Evolutionary conservation across 2,329 filamentous ascomycete genomes (phyloP).

Genomic region (Colletotrichum tamarilloi): DNA sequence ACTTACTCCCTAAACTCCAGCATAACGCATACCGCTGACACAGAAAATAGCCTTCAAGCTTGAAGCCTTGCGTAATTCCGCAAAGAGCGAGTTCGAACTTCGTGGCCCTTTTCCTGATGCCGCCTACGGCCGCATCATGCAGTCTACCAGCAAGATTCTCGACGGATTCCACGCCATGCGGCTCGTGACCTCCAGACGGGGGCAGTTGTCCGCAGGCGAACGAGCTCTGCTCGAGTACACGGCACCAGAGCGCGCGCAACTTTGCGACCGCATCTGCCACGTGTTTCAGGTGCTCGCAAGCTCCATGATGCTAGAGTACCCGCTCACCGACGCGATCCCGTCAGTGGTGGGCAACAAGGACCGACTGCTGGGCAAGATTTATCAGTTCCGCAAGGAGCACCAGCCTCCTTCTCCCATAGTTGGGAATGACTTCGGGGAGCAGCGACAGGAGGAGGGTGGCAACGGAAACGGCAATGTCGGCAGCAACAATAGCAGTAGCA

Average conservation of each 20-base stretch:
- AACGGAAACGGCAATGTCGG: constrained; percentile 31
- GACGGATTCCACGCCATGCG: constrained; percentile 98
- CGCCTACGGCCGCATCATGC: constrained; percentile 79
- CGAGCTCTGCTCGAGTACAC: constrained; percentile 84
- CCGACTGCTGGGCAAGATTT: constrained; percentile 85
- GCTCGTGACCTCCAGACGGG: constrained; percentile 85
- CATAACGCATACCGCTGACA: neutral
- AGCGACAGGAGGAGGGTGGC: constrained; percentile 37
- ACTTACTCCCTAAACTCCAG: neutral
- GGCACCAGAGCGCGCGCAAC: constrained; percentile 78
- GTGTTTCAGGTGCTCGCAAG: constrained; percentile 87
- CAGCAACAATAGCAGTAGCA: neutral
- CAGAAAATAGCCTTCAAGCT: constrained; percentile 67
- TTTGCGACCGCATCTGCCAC: constrained; percentile 92
- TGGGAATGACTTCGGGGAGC: constrained; percentile 53
- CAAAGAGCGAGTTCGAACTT: constrained; percentile 88
- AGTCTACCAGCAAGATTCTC: constrained; percentile 84
- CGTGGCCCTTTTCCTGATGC: constrained; percentile 85
- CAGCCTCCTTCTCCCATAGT: constrained; percentile 50
- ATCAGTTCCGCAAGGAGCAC: constrained; percentile 82
- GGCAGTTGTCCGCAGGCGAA: constrained; percentile 81
- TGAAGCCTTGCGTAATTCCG: constrained; percentile 77
- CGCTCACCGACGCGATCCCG: constrained; percentile 88
- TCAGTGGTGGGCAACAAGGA: constrained; percentile 85
- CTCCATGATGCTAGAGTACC: constrained; percentile 94